A percentile compares a stretch with the other conserved stretches of the same genome.
These are phyloP conservation scores for Polyplosphaeria fusca DNA, from an alignment of 495 filamentous ascomycete species.

Conservation along the genomic window DNA sequence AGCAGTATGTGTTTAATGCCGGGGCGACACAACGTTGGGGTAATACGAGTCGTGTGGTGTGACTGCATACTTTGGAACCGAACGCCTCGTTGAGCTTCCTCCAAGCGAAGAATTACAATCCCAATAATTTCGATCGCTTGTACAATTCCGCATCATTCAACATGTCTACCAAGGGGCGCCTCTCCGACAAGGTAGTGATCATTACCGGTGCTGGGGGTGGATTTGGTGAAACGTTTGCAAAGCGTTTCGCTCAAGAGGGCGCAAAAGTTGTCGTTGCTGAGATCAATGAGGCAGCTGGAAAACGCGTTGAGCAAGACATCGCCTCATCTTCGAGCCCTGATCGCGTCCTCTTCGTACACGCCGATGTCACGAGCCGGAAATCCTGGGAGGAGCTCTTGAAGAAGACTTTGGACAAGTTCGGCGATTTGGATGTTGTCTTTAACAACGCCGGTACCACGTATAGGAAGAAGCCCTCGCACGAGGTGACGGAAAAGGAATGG, in stretches of 20 bases:
- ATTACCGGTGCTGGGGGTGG: conserved; percentile 16
- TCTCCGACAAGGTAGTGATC: conserved; percentile 13
- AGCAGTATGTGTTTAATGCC: too few species aligned
- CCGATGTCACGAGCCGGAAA: conserved; percentile 4
- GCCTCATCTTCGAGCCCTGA: not conserved
- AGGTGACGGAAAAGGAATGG: conserved; percentile 15
- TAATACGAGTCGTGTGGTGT: too few species aligned
- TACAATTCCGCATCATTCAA: too few species aligned
- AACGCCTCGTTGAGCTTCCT: too few species aligned
- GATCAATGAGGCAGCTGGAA: conserved; percentile 1
- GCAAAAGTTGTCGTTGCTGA: conserved; percentile 19
- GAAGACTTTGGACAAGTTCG: conserved; percentile 14
- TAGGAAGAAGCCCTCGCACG: conserved; percentile 10
- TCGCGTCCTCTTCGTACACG: conserved; percentile 6
- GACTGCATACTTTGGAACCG: too few species aligned
- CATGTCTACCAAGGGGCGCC: not conserved
- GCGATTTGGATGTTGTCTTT: conserved; percentile 13
- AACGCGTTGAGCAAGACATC: conserved; percentile 11
- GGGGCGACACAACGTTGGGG: too few species aligned
- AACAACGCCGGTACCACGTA: conserved; percentile 22
- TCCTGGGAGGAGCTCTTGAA: conserved; percentile 6
- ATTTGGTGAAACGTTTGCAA: conserved; percentile 12
- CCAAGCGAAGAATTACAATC: too few species aligned
- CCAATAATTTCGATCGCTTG: too few species aligned
- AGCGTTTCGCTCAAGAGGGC: conserved; percentile 4